phyloP scores from a whole-genome alignment of 2,329 filamentous ascomycete genomes.

The Lachnellula cervina region DNA sequence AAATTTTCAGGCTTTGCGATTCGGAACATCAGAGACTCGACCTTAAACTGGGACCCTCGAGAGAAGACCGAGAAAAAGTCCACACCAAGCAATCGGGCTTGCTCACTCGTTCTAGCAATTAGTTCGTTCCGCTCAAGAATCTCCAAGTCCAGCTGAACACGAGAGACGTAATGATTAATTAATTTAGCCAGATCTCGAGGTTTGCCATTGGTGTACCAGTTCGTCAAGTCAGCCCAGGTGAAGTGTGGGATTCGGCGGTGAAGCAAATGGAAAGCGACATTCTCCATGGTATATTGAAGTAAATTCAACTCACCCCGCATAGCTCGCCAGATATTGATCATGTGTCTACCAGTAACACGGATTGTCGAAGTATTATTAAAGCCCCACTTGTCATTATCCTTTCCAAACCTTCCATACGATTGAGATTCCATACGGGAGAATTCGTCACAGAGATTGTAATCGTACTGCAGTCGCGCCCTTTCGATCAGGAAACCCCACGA shows the following conservation, averaged over 20 bases:
- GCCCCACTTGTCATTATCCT: conserved; percentile 84
- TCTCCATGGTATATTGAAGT: conserved; percentile 93
- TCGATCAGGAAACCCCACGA: conserved; percentile 98
- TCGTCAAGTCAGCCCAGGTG: conserved; percentile 69
- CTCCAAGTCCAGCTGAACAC: conserved; percentile 79
- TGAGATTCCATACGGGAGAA: conserved; percentile 83
- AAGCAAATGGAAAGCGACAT: conserved; percentile 86
- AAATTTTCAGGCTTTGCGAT: conserved; percentile 98
- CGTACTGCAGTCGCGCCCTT: conserved; percentile 77
- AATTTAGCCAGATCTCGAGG: conserved; percentile 68
- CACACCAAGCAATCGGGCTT: conserved; percentile 85
- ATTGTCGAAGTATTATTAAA: conserved; percentile 93
- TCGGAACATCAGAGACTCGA: conserved; percentile 97
- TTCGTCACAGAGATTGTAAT: conserved; percentile 86
- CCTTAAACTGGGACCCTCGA: conserved; percentile 94
- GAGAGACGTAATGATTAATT: conserved; percentile 69
- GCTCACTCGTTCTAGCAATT: conserved; percentile 84
- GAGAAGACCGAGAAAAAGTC: conserved; percentile 98
- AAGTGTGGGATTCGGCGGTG: conserved; percentile 88
- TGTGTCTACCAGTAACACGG: conserved; percentile 85
- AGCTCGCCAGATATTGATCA: conserved; percentile 95
- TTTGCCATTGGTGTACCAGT: conserved; percentile 71
- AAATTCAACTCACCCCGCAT: conserved; percentile 92
- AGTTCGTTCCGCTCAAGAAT: conserved; percentile 89
- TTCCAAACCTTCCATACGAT: conserved; percentile 78